Evolutionary conservation across 305 asterid species (phyloP).

Genomic region (Fraxinus latifolia): DNA sequence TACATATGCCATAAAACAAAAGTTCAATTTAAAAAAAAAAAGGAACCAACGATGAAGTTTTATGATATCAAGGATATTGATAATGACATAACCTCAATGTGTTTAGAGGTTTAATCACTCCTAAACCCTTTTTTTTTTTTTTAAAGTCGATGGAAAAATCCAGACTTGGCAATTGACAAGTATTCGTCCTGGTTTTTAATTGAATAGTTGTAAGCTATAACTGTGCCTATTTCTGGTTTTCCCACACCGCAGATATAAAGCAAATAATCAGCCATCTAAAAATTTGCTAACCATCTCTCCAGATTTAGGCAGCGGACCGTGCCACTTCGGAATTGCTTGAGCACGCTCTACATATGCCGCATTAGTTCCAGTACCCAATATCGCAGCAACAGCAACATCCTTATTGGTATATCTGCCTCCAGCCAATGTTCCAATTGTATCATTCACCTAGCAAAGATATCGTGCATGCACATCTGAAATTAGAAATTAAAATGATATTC

Average conservation of each 20-base stretch:
- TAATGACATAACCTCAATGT: neutral
- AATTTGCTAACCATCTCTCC: constrained; percentile 75
- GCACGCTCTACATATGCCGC: constrained; percentile 93
- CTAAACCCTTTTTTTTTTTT: neutral
- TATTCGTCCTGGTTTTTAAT: neutral
- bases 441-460: constrained; percentile 59
- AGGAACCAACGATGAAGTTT: neutral
- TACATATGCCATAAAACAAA: neutral
- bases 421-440: constrained; percentile 88
- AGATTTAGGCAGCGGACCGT: constrained; percentile 74
- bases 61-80: neutral
- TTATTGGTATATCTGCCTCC: constrained; percentile 67
- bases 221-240: neutral
- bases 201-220: neutral
- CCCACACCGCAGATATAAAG: neutral
- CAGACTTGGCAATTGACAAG: neutral
- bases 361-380: constrained; percentile 88
- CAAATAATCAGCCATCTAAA: neutral
- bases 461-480: constrained; percentile 1
- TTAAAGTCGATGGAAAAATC: neutral
- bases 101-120: neutral
- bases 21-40: neutral
- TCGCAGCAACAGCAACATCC: constrained; percentile 67
- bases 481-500: neutral
- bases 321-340: constrained; percentile 91